A percentile compares a stretch with the other conserved stretches of the same genome.
Evolutionary conservation across 345 rosid genomes (phyloP).

Genomic region (Dimocarpus longan): DNA sequence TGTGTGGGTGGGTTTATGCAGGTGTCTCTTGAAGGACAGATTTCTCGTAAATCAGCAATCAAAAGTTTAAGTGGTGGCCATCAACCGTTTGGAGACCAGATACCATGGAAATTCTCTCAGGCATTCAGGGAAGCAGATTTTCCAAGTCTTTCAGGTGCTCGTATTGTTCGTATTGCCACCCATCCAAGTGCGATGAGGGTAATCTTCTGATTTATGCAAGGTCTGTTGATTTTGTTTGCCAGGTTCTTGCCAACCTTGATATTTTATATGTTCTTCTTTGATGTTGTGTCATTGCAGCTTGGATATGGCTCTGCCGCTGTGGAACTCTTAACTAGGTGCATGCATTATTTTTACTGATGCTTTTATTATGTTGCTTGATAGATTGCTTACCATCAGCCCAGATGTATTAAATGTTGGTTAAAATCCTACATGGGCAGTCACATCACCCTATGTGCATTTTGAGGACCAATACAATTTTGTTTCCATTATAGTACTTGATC

Average conservation of each 20-base stretch:
- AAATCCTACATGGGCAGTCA: background rate
- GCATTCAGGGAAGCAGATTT: slow-evolving; percentile 78
- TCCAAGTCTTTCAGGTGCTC: slow-evolving; percentile 95
- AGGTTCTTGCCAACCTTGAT: slow-evolving; percentile 25
- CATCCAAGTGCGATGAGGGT: slow-evolving; percentile 98
- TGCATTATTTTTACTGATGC: slow-evolving; percentile 13
- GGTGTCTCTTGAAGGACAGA: slow-evolving; percentile 94
- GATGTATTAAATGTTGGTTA: background rate
- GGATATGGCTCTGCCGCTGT: slow-evolving; percentile 98
- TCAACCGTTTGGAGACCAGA: slow-evolving; percentile 95
- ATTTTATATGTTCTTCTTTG: slow-evolving; percentile 9
- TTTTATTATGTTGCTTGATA: background rate
- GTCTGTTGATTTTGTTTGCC: slow-evolving; percentile 1
- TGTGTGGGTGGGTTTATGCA: slow-evolving; percentile 20
- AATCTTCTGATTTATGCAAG: slow-evolving; percentile 19
- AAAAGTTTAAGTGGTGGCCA: slow-evolving; percentile 76
- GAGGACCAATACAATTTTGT: background rate
- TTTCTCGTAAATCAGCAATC: slow-evolving; percentile 79
- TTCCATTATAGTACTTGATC: background rate
- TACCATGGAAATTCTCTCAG: slow-evolving; percentile 98
- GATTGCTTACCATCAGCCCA: background rate
- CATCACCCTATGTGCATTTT: background rate
- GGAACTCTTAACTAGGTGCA: slow-evolving; percentile 80
- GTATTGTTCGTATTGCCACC: slow-evolving; percentile 96
- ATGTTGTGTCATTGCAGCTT: slow-evolving; percentile 54